A percentile compares a stretch with the other conserved stretches of the same genome.
Evolutionary conservation across 202 grass and related monocot species (phyloP).

Genomic region (Dendrocalamus latiflorus): DNA sequence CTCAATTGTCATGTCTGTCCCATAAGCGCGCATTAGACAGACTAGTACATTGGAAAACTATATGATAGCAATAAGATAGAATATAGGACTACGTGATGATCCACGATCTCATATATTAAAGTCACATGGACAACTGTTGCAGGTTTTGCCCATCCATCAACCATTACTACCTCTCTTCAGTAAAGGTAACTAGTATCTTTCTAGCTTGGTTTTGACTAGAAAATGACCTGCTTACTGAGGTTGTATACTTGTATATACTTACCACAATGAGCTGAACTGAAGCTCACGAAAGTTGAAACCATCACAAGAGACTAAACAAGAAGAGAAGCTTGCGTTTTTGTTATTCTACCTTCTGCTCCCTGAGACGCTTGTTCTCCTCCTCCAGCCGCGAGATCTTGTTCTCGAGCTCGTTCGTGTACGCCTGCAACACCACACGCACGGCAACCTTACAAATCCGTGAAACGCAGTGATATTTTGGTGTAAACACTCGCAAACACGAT

Average conservation of each 20-base stretch:
- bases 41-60: background rate
- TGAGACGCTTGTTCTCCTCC: conserved; percentile 71
- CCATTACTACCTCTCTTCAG: background rate
- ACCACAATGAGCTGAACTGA: background rate
- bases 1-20: background rate
- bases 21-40: background rate
- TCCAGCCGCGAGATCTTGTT: conserved; percentile 74
- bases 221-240: conserved; percentile 18
- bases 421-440: conserved; percentile 13
- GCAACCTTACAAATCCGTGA: background rate
- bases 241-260: background rate
- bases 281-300: background rate
- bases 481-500: background rate
- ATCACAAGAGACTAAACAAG: background rate
- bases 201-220: conserved; percentile 3
- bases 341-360: conserved; percentile 51
- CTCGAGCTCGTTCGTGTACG: conserved; percentile 94
- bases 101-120: background rate
- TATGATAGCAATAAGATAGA: background rate
- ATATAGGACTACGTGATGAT: background rate
- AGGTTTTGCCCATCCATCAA: background rate
- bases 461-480: background rate
- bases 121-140: background rate
- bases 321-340: background rate
- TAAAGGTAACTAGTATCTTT: background rate